Evolutionary conservation across 2,329 filamentous ascomycete species (phyloP).

Genomic region (Arthrobotrys megalospora): DNA sequence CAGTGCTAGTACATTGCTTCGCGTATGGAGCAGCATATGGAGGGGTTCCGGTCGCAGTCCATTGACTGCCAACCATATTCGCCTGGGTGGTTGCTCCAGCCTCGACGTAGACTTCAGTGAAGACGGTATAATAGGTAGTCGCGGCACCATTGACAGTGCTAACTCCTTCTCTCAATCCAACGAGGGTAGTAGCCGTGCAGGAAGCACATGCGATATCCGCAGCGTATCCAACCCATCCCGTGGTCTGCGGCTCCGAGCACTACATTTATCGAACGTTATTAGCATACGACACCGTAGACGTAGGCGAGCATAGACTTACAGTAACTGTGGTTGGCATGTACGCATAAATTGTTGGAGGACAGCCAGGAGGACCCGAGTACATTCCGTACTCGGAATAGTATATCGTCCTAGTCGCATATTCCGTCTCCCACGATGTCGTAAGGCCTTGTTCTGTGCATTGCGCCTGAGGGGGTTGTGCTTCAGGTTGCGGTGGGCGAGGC

Average conservation of each 20-base stretch:
- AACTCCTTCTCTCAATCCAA: constrained; percentile 30
- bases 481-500: constrained; percentile 23
- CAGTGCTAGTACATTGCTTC: constrained; percentile 37
- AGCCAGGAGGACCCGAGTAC: constrained; percentile 56
- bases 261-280: constrained; percentile 20
- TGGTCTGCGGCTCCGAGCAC: constrained; percentile 53
- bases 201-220: constrained; percentile 47
- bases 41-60: constrained; percentile 27
- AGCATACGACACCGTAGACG: neutral
- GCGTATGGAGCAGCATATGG: constrained; percentile 53
- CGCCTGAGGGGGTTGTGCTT: constrained; percentile 28
- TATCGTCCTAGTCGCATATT: constrained; percentile 51
- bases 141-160: constrained; percentile 20
- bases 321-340: constrained; percentile 59
- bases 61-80: constrained; percentile 18
- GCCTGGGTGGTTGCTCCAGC: constrained; percentile 45
- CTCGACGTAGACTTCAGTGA: constrained; percentile 52
- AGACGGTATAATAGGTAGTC: constrained; percentile 51
- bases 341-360: constrained; percentile 49
- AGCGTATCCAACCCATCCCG: constrained; percentile 57
- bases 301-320: constrained; percentile 28
- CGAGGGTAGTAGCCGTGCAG: constrained; percentile 55
- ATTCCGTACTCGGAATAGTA: constrained; percentile 58
- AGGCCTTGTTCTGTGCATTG: constrained; percentile 47
- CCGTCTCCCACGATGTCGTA: constrained; percentile 58